Base-by-base conservation (phyloP, 2,329 filamentous ascomycete species). In the Apiospora pterosperma region DNA sequence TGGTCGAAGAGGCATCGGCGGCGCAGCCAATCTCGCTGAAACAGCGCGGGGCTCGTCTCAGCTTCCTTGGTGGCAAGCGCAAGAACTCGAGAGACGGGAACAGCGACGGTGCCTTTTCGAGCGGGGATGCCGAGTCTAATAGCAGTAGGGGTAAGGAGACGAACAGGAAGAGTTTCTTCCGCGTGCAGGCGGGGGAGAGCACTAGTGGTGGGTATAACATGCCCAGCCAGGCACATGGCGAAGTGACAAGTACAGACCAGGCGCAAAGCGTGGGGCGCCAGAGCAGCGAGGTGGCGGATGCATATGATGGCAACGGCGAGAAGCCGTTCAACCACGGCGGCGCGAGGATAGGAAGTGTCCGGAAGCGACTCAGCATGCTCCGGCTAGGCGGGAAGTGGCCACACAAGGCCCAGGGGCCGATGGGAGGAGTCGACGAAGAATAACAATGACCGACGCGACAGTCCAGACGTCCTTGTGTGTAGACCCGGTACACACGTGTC, bases 301-400 rank as follows among this genome's bases (percentile, higher is more conserved):
- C 75, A n/a, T 58, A 69, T 2, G 74, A 75, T 52, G 70, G 69
- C 25, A 70, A 72, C 55, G 64, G 71, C 12, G 70, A 73, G 8
- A 72, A 68, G 36, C 66, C 68, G 14, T 75, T 73, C 52, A 81
- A 77, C 41, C 73, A 76, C 34, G 76, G 78, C 4, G 73, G 80
- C 41, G 75, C 77, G 64, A 83, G 83, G 72, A 85, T 85, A 62
- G 86, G 85, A 39, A 90, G 88, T 65, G 86, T 96, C 69, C 88
- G 90, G 78, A 95, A 93, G 80, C 81, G 93, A 72, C 82, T 96
- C 69, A 96, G 92, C 75, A 81, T 93, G 71, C 81, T 96, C 72
- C 92, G 90, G 75, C 83, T 93, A 61, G 89, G 90, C n/a, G 61
- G 63, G 36, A 92, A 91, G 79, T 81, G 80, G 58, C 88, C 85